Evolutionary conservation across 768 basidiomycete genomes (phyloP), one percentile per base, ranked within the genome.

Genomic region (Calocera cornea): DNA sequence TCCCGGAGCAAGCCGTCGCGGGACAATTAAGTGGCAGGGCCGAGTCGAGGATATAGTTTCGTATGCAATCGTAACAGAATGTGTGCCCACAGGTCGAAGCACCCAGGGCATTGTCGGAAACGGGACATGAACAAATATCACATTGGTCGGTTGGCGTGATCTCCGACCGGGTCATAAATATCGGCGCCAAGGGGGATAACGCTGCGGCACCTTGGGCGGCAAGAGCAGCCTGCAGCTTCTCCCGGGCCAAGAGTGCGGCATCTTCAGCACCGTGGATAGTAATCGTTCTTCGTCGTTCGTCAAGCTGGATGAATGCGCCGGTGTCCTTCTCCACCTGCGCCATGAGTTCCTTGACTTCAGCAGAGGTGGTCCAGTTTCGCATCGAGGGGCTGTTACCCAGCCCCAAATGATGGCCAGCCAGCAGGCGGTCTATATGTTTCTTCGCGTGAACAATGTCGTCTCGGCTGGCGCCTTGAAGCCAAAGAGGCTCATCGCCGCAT

Each of bases 381-480:
- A 85, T 34, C 31, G 64, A 34, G 16, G 34, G 12, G 16, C 17
- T 41, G 33, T 36, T 65, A 8, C 22, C 14, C 5, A 38, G 16
- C 11, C 75, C 79, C 36, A 89, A 73, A 1, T 81, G 76, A 69
- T 90, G 86, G 0, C 89, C 89, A 1, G 80, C 82, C 0, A 87
- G 72, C 12, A 87, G 77, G n/a, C 78, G 79, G 72, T 89, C 87
- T 24, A 89, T 79, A 69, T 85, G 80, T 1, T 77, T 73, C 71
- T 89, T 90, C 65, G 88, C 79, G 41, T 74, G 74, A 0, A 83
- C 82, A 1, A 92, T 73, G 7, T 82, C 76, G 65, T 80, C 80
- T 12, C 82, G 71, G 12, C 81, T 79, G 14, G 83, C 80, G 0
- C 84, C 83, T 1, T 78, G 81, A 0, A 90, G 68, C 68, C 78